phyloP scores from a whole-genome alignment of 805 yeast species.

The Wickerhamomyces queroliae region DNA sequence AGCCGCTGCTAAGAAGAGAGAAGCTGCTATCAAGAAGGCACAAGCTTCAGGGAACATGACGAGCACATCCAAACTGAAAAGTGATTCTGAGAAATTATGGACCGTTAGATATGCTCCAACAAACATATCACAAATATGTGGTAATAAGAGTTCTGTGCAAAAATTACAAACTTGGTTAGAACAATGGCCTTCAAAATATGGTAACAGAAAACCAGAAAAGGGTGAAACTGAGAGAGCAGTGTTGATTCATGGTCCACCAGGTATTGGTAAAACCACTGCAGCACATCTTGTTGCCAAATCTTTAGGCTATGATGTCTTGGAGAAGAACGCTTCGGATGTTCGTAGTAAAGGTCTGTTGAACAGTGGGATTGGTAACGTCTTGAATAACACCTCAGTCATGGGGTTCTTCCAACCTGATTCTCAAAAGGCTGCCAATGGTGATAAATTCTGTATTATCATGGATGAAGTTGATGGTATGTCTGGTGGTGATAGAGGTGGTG shows the following conservation, averaged over 20 bases:
- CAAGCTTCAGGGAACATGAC: conserved; percentile 19
- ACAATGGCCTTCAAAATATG: conserved; percentile 61
- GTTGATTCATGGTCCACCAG: conserved; percentile 83
- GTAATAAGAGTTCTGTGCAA: conserved; percentile 73
- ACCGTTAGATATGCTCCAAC: conserved; percentile 91
- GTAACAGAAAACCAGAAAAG: conserved; percentile 50
- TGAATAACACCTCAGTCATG: conserved; percentile 76
- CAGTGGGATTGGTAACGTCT: conserved; percentile 58
- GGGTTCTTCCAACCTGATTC: conserved; percentile 55
- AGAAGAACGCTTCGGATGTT: conserved; percentile 84
- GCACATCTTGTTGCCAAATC: conserved; percentile 70
- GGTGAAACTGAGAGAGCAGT: conserved; percentile 82
- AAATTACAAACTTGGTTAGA: conserved; percentile 69
- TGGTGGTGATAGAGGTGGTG: conserved; percentile 98
- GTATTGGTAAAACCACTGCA: conserved; percentile 79
- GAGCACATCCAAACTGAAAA: conserved; percentile 18
- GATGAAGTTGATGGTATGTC: conserved; percentile 99
- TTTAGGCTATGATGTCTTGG: conserved; percentile 68
- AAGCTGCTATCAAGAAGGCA: conserved; percentile 19
- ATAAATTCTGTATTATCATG: conserved; percentile 81
- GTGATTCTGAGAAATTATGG: conserved; percentile 73
- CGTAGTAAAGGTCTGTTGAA: conserved; percentile 77
- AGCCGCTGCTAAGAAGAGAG: conserved; percentile 25
- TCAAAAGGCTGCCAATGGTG: conserved; percentile 31
- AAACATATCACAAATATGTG: conserved; percentile 72